These are phyloP conservation scores for Scutellaria barbata DNA, from an alignment of 257 asterid species.

Conservation along the genomic window DNA sequence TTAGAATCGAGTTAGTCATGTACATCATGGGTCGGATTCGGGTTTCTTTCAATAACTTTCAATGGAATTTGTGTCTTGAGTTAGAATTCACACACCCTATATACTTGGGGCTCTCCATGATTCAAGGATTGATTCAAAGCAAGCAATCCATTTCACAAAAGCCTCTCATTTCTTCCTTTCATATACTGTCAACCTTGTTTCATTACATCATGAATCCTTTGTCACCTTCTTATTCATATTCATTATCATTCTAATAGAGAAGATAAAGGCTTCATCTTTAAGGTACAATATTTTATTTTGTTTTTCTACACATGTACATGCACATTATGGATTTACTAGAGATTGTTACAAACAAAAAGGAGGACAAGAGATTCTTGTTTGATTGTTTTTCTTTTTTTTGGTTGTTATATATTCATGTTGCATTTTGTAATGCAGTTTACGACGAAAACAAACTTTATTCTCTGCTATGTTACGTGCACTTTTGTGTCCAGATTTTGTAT, in stretches of 20 bases:
- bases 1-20: too few relatives aligned
- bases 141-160: constrained; percentile 36
- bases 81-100: background rate
- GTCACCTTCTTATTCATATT: constrained; percentile 29
- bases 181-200: constrained; percentile 30
- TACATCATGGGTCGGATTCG: too few relatives aligned
- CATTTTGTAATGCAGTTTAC: background rate
- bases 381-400: background rate
- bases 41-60: too few relatives aligned
- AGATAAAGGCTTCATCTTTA: constrained; percentile 40
- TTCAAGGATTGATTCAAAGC: constrained; percentile 40
- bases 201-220: constrained; percentile 28
- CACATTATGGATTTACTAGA: background rate
- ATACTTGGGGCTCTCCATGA: constrained; percentile 42
- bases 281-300: constrained; percentile 32
- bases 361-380: too few relatives aligned
- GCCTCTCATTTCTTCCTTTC: constrained; percentile 26
- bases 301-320: background rate
- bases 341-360: too few relatives aligned
- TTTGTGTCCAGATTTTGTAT: background rate
- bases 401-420: background rate
- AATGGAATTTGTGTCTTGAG: too few relatives aligned
- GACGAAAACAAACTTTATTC: background rate
- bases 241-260: constrained; percentile 35
- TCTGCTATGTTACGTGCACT: background rate